Base-by-base conservation (phyloP, 768 basidiomycete species). In the Rhizopogon rudus region DNA sequence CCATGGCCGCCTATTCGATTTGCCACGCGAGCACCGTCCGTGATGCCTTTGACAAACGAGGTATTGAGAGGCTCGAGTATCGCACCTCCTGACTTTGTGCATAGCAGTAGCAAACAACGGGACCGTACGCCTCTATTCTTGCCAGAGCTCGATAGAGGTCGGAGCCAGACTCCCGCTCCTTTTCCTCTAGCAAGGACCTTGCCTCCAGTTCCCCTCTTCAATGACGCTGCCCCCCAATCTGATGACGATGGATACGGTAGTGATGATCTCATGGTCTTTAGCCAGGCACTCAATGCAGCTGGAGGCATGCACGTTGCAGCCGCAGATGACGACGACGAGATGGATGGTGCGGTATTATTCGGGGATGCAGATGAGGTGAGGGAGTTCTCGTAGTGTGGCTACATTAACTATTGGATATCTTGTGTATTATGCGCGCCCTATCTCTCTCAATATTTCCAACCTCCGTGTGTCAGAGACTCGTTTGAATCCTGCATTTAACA, bases 301-400 rank as follows among this genome's bases (percentile, higher is more conserved):
- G 82, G 82, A 14, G 81, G 82, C 44, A 73, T 77, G 58, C 75
- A 79, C 52, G 75, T 80, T n/a, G 81, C 80, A 1, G 78, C 77
- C n/a, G 77, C 74, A 9, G 83, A 86, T 22, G 88, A 91, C 52
- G 88, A 88, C 29, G 88, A 91, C 42, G 88, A 87, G 42, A 80
- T 87, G 62, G 88, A 90, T 55, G 84, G 82, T 39, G 81, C 80
- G 12, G 78, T 84, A 40, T 81, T 91, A 41, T 88, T 90, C 58
- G 90, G 86, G 10, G 91, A 93, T 68, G 91, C 91, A 35, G 91
- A 93, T 62, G 90, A 93, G 71, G 72, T 74, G 31, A 79, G 76
- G 65, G 86, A 86, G 61, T 65, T 87, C 57, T 82, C 66, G 72
- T 61, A 63, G 63, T 44, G 57, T 44, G 54, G 51, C 54, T 57